Evolutionary conservation across 441 rosid species (phyloP).

Genomic region (Cnidoscolus chayamansa): DNA sequence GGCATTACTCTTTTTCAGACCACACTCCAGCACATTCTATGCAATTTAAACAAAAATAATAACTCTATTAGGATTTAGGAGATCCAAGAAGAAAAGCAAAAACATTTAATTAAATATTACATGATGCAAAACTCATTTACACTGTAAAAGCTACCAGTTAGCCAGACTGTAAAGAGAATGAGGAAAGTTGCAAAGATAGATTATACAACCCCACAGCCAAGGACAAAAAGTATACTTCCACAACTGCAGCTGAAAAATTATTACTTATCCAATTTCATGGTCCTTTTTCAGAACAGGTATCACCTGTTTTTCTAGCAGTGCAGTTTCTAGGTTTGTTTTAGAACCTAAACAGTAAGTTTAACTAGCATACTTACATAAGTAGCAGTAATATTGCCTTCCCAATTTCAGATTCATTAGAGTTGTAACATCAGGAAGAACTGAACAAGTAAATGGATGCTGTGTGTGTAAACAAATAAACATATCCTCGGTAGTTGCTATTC

Average conservation of each 20-base stretch:
- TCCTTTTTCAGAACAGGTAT: too few relatives aligned
- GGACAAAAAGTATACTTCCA: neutral
- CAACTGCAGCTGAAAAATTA: neutral
- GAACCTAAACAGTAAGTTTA: neutral
- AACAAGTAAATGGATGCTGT: neutral
- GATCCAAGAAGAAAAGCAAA: constrained; percentile 1
- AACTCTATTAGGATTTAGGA: constrained; percentile 4
- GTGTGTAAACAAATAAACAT: neutral
- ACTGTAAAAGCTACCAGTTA: neutral
- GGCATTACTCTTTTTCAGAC: constrained; percentile 55
- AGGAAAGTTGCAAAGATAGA: neutral
- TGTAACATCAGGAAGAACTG: neutral
- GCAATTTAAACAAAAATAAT: constrained; percentile 31
- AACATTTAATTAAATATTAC: neutral
- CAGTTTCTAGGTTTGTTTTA: neutral
- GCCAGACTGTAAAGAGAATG: neutral
- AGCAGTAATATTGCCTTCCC: neutral
- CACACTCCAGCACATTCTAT: constrained; percentile 90
- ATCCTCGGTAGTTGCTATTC: neutral
- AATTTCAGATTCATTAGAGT: neutral
- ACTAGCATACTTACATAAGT: neutral
- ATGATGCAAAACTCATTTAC: neutral
- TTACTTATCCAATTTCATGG: neutral
- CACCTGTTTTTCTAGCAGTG: neutral
- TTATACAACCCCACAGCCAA: neutral